Conservation (phyloP, 768 basidiomycete genomes). For the Lentinus brumalis region DNA sequence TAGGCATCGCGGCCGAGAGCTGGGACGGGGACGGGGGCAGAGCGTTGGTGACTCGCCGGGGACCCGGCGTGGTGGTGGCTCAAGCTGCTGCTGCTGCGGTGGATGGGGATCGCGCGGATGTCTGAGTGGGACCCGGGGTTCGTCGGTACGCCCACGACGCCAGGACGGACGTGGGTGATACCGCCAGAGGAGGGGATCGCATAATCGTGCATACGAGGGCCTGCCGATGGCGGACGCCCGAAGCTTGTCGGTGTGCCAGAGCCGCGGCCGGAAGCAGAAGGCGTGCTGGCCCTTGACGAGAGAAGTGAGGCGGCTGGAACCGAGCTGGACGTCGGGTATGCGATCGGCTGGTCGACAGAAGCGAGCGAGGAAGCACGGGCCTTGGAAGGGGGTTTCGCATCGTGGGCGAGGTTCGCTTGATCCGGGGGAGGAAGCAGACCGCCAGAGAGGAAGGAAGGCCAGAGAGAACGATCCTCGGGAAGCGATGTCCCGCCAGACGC, state of each 20-base stretch:
- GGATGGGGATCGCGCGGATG: neutral
- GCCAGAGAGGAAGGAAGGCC: slow-evolving; percentile 83
- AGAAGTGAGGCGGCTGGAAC: slow-evolving; percentile 44
- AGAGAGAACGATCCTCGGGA: slow-evolving; percentile 91
- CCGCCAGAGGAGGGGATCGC: slow-evolving; percentile 46
- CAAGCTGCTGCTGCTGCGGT: neutral
- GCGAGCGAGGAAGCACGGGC: slow-evolving; percentile 14
- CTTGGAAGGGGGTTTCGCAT: slow-evolving; percentile 10
- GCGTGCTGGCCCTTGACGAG: slow-evolving; percentile 13
- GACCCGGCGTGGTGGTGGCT: neutral
- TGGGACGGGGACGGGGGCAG: slow-evolving; percentile 40
- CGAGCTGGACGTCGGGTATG: slow-evolving; percentile 49
- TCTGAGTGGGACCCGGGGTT: slow-evolving; percentile 3
- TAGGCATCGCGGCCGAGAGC: slow-evolving; percentile 24
- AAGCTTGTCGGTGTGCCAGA: slow-evolving; percentile 24
- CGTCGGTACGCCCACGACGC: slow-evolving; percentile 47
- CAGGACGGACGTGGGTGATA: slow-evolving; percentile 63
- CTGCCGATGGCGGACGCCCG: slow-evolving; percentile 29
- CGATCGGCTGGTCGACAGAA: slow-evolving; percentile 19
- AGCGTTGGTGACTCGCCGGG: slow-evolving; percentile 19
- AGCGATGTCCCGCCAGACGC: slow-evolving; percentile 70
- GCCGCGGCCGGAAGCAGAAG: slow-evolving; percentile 16
- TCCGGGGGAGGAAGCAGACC: slow-evolving; percentile 62
- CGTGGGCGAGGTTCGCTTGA: slow-evolving; percentile 17
- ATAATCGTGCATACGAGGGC: slow-evolving; percentile 71